A percentile compares a stretch with the other conserved stretches of the same genome.
phyloP scores from a whole-genome alignment of 352 stramenopile genomes.

The Phytophthora multivora region DNA sequence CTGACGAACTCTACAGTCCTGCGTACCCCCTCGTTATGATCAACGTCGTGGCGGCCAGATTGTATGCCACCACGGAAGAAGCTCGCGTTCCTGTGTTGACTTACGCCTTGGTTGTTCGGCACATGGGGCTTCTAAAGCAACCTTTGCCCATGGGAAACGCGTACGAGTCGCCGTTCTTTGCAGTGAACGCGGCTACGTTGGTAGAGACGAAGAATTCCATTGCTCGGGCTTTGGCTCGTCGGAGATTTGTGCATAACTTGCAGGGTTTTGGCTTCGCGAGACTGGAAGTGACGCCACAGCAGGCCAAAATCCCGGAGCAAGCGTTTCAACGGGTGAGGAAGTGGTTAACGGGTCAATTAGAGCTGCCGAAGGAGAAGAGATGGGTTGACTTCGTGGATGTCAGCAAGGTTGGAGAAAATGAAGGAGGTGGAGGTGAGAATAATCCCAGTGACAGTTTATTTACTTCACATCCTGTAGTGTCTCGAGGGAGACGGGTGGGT shows the following conservation, averaged over 20 bases:
- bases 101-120: conserved; percentile 68
- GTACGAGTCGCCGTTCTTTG: conserved; percentile 70
- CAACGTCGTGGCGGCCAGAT: conserved; percentile 60
- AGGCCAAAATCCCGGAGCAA: conserved; percentile 56
- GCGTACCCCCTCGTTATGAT: conserved; percentile 82
- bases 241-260: conserved; percentile 76
- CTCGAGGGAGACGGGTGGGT: conserved; percentile 70
- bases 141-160: conserved; percentile 52
- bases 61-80: conserved; percentile 51
- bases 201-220: conserved; percentile 38
- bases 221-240: conserved; percentile 55
- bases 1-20: conserved; percentile 79
- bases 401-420: conserved; percentile 4
- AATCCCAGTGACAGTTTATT: conserved; percentile 24
- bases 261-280: conserved; percentile 73
- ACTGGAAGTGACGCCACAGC: conserved; percentile 64
- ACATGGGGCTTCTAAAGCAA: conserved; percentile 57
- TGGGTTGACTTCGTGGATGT: conserved; percentile 80
- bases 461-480: conserved; percentile 51
- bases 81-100: conserved; percentile 57
- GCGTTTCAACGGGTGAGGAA: conserved; percentile 65
- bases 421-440: not conserved
- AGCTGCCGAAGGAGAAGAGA: conserved; percentile 50
- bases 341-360: conserved; percentile 65
- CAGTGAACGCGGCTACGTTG: conserved; percentile 55